Conservation (phyloP, 768 basidiomycete genomes). For the Leccinum ochraceum region DNA sequence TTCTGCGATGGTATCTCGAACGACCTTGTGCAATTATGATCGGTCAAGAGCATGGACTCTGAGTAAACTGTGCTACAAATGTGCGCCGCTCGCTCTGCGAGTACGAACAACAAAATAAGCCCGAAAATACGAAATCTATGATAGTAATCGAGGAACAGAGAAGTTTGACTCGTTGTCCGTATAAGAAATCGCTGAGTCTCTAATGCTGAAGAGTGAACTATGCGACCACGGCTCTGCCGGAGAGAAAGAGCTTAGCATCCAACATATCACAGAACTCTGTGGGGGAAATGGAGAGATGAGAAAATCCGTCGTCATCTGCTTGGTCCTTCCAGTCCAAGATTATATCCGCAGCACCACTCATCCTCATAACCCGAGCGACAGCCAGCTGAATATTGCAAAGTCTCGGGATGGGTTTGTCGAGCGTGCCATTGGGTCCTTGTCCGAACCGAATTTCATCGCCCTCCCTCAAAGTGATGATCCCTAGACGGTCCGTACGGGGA, state of each 20-base stretch:
- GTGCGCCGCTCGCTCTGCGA: too few species aligned
- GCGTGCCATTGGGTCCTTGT: constrained; percentile 3
- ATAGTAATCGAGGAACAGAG: too few species aligned
- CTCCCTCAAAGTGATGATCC: background rate
- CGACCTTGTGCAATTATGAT: constrained; percentile 40
- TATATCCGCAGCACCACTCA: constrained; percentile 14
- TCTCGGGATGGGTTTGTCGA: background rate
- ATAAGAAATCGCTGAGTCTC: too few species aligned
- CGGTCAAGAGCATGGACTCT: constrained; percentile 37
- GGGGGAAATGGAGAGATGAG: too few species aligned
- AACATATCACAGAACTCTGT: too few species aligned
- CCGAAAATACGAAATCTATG: too few species aligned
- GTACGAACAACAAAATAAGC: too few species aligned
- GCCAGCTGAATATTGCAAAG: constrained; percentile 8
- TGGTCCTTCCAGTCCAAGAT: constrained; percentile 2
- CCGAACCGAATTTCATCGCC: constrained; percentile 8
- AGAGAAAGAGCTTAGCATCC: too few species aligned
- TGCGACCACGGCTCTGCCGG: too few species aligned
- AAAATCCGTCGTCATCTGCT: background rate
- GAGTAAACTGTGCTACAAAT: constrained; percentile 34
- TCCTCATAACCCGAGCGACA: constrained; percentile 7
- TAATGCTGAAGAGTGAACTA: too few species aligned
- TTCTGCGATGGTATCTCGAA: constrained; percentile 28
- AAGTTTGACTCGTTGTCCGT: too few species aligned
- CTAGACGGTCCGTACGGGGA: background rate